These are phyloP conservation scores for Jackrogersella minutella DNA, from an alignment of 495 filamentous ascomycete species.

Conservation along the genomic window DNA sequence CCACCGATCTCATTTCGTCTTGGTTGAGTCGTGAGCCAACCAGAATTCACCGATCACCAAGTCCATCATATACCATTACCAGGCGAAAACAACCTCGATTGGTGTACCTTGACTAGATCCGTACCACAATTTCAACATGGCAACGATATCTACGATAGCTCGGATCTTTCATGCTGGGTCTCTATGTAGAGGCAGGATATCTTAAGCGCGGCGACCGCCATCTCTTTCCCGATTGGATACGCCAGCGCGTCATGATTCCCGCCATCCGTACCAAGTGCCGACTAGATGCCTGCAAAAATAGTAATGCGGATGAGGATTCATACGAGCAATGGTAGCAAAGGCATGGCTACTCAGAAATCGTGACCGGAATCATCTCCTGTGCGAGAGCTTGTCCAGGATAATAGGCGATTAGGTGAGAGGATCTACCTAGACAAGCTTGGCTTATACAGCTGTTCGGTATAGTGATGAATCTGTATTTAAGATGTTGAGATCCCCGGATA, in stretches of 20 bases:
- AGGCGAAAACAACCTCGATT: conserved; percentile 22
- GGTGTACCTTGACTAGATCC: neutral
- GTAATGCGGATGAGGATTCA: conserved; percentile 12
- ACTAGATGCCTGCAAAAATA: conserved; percentile 23
- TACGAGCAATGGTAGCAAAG: conserved; percentile 13
- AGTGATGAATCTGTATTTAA: conserved; percentile 18
- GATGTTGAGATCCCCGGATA: conserved; percentile 6
- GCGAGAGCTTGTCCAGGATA: neutral
- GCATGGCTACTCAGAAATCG: neutral
- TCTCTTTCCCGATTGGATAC: conserved; percentile 30
- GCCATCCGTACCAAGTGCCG: conserved; percentile 25
- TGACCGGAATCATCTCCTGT: conserved; percentile 7
- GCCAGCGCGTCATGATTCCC: conserved; percentile 40
- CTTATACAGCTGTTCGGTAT: conserved; percentile 6
- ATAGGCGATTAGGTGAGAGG: conserved; percentile 11
- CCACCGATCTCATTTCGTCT: conserved; percentile 42
- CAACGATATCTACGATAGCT: conserved; percentile 4
- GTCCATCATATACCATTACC: conserved; percentile 23
- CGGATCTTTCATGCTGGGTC: conserved; percentile 2
- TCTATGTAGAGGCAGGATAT: neutral
- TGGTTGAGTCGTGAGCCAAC: conserved; percentile 32
- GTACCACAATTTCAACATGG: neutral
- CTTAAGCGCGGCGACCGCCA: conserved; percentile 17
- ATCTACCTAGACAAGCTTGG: conserved; percentile 13
- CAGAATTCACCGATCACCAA: conserved; percentile 28